phyloP scores from a whole-genome alignment of 345 rosid genomes.

The Brassica juncea region DNA sequence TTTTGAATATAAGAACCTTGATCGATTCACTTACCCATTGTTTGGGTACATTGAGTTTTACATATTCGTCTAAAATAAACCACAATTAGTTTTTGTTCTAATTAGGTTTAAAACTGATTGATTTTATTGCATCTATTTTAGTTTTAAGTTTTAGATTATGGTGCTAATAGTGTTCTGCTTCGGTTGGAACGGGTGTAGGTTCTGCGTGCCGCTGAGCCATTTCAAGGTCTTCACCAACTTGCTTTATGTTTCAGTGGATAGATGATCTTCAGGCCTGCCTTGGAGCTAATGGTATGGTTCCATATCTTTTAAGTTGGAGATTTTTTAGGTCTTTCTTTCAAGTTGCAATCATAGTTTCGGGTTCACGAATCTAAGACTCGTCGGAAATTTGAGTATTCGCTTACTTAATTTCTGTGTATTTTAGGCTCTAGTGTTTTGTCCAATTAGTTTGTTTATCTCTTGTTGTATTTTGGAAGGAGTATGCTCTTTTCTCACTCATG shows the following conservation, averaged over 20 bases:
- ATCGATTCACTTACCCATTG: too few species aligned
- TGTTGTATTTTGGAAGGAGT: too few species aligned
- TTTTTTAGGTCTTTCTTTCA: neutral
- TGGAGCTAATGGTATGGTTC: neutral
- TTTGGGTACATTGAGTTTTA: too few species aligned
- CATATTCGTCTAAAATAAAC: too few species aligned
- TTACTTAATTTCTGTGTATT: neutral
- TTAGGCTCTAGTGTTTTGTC: too few species aligned
- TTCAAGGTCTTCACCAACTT: neutral
- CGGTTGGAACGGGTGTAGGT: neutral
- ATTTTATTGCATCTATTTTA: too few species aligned
- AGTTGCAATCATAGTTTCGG: neutral
- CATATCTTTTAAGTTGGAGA: neutral
- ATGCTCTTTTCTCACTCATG: neutral
- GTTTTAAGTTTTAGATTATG: neutral
- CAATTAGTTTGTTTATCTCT: too few species aligned
- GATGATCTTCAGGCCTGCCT: neutral
- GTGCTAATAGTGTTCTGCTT: neutral
- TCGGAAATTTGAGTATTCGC: neutral
- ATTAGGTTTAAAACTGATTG: too few species aligned
- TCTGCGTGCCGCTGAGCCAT: neutral
- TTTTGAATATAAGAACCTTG: too few species aligned
- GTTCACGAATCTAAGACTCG: neutral
- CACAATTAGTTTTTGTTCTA: too few species aligned
- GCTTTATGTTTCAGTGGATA: neutral